These are phyloP conservation scores for Cordyceps pruinosa DNA, from an alignment of 2,329 filamentous ascomycete species.

Conservation along the genomic window DNA sequence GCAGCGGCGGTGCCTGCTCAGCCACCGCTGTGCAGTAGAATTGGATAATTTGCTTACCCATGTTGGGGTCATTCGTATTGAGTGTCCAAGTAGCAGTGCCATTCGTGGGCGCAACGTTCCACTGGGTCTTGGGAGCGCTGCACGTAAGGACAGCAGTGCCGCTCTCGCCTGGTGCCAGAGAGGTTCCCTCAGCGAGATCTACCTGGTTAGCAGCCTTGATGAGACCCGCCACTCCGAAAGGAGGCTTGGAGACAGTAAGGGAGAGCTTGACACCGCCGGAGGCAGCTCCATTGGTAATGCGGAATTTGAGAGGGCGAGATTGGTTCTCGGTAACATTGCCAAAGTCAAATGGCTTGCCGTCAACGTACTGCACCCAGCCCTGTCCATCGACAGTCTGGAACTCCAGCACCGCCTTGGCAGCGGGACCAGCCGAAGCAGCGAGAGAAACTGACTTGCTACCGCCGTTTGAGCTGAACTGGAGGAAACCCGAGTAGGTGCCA, in stretches of 20 bases:
- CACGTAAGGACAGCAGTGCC: constrained; percentile 48
- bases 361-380: constrained; percentile 42
- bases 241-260: constrained; percentile 54
- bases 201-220: constrained; percentile 48
- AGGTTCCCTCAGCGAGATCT: constrained; percentile 51
- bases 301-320: constrained; percentile 40
- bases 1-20: constrained; percentile 45
- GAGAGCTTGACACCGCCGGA: constrained; percentile 40
- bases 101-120: constrained; percentile 45
- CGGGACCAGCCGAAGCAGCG: constrained; percentile 41
- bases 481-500: constrained; percentile 44
- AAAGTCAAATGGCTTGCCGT: constrained; percentile 42
- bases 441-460: constrained; percentile 43
- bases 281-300: constrained; percentile 45
- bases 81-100: constrained; percentile 47
- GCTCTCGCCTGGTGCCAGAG: constrained; percentile 41
- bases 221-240: constrained; percentile 47
- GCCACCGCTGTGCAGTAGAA: constrained; percentile 46
- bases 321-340: constrained; percentile 48
- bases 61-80: constrained; percentile 47
- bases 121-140: constrained; percentile 48
- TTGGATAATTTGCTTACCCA: constrained; percentile 45
- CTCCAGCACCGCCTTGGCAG: constrained; percentile 44
- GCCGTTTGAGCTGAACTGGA: constrained; percentile 41
- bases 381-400: constrained; percentile 46